Base-by-base conservation (phyloP, 2,329 filamentous ascomycete species). In the Teratosphaeria pseudoeucalypti region DNA sequence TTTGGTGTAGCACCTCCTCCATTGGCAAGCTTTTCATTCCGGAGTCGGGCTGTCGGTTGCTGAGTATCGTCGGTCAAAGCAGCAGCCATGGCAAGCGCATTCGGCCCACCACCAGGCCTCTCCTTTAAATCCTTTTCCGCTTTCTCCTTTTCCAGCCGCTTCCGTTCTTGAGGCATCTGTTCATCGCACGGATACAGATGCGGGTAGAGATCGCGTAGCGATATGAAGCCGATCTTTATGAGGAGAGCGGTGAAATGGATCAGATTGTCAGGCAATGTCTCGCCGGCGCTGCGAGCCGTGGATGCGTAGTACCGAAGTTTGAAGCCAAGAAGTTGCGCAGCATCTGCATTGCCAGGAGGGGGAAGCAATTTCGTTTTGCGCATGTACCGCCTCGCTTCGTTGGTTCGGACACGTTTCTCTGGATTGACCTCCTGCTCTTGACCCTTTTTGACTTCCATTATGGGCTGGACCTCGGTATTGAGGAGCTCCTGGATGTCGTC, bases 151-250 rank as follows among this genome's bases (percentile, higher is more conserved):
- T 86, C 77, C 62, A 89, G 85, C 65, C 85, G 84, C 49, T 84
- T 81, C 63, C 84, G 86, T 57, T 95, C 78, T 6, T 78, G 79
- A 47, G 88, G 82, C 92, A 99, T 97, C 3, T 85, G 80, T 34
- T 90, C 85, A 65, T 97, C 94, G 0, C 82, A 77, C 7, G 94
- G 90, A 78, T 91, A 95, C 0, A 99, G 81, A 72, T 99, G 94
- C 16, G 91, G 87, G 72, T 96, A 97, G 1, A 99, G 78, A 70
- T 99, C 94, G 57, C 85, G 82, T 6, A 99, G 78, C 1, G 94
- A 96, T 61, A 99, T 90, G 73, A 99, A 99, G 1, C 94, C 95
- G 65, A 96, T 89, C 75, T 99, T 99, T 75, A 99, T 92, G 34
- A 99, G 82, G 37, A 97, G 82, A 1, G 94, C 92, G 0, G 92